Evolutionary conservation across 1,139 yeast genomes (phyloP).

Genomic region (Entelexis sorbosivorans): DNA sequence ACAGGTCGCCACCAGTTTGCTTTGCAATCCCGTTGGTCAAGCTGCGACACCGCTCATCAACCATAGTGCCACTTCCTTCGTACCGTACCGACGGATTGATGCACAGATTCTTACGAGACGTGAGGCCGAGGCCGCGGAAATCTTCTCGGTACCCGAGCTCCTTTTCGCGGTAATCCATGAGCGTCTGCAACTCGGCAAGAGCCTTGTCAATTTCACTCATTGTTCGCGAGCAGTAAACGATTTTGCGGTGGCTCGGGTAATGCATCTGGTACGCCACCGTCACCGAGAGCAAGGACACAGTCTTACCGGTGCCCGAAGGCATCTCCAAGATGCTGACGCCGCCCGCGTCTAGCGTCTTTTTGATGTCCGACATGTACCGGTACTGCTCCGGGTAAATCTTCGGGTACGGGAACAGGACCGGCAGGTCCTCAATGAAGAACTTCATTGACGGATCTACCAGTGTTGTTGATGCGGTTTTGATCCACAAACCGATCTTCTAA

Average conservation of each 20-base stretch:
- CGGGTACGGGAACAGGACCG: conserved; percentile 95
- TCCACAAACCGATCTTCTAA: neutral
- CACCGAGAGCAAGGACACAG: conserved; percentile 77
- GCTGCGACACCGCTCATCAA: conserved; percentile 91
- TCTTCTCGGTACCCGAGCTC: conserved; percentile 73
- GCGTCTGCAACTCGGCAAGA: conserved; percentile 73
- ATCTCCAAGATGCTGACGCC: conserved; percentile 96
- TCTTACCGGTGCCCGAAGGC: conserved; percentile 99
- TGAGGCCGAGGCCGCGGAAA: conserved; percentile 84
- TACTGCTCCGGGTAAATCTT: conserved; percentile 95
- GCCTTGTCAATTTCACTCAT: conserved; percentile 99
- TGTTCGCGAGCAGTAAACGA: conserved; percentile 96
- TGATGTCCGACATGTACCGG: conserved; percentile 93
- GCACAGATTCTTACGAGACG: conserved; percentile 89
- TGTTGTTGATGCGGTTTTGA: neutral
- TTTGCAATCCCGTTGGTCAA: conserved; percentile 84
- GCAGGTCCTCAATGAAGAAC: conserved; percentile 87
- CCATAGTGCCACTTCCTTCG: conserved; percentile 85
- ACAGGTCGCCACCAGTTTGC: conserved; percentile 52
- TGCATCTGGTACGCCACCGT: conserved; percentile 94
- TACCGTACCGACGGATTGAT: conserved; percentile 78
- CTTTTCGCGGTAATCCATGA: conserved; percentile 75
- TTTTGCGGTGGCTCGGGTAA: conserved; percentile 88
- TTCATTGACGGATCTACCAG: conserved; percentile 19
- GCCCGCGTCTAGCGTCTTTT: conserved; percentile 86